Evolutionary conservation across 2,329 filamentous ascomycete species (phyloP).

Genomic region (Hansfordia pulvinata): DNA sequence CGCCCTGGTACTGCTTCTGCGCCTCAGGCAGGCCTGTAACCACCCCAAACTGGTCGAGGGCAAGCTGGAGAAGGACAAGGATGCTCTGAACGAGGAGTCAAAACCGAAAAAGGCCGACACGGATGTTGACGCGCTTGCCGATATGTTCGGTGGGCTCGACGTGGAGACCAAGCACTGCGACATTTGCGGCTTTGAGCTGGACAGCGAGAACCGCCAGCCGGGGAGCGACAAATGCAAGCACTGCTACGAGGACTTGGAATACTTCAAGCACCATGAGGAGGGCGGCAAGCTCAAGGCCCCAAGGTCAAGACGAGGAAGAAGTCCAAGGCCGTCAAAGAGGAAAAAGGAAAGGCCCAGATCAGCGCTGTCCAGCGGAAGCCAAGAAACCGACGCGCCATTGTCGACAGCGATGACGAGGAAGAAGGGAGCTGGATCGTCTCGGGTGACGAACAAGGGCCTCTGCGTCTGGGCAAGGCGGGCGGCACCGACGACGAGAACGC

Average conservation of each 20-base stretch:
- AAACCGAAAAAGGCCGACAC: slow-evolving; percentile 37
- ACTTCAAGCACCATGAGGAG: slow-evolving; percentile 36
- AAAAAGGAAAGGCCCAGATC: slow-evolving; percentile 18
- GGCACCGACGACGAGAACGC: slow-evolving; percentile 78
- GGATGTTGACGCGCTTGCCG: slow-evolving; percentile 71
- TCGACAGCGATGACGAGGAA: slow-evolving; percentile 43
- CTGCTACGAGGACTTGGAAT: slow-evolving; percentile 63
- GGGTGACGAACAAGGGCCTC: slow-evolving; percentile 44
- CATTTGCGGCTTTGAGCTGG: slow-evolving; percentile 63
- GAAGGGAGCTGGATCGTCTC: slow-evolving; percentile 72
- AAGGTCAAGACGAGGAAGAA: slow-evolving; percentile 19
- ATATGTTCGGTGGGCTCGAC: slow-evolving; percentile 74
- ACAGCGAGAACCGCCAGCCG: slow-evolving; percentile 26
- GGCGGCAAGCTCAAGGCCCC: slow-evolving; percentile 20
- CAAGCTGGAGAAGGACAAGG: slow-evolving; percentile 77
- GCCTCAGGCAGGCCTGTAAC: slow-evolving; percentile 86
- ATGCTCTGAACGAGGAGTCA: slow-evolving; percentile 58
- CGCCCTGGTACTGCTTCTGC: slow-evolving; percentile 80
- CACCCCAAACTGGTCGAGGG: slow-evolving; percentile 80
- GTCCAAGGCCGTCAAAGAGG: slow-evolving; percentile 15
- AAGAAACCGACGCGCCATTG: slow-evolving; percentile 25
- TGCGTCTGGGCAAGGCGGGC: slow-evolving; percentile 64
- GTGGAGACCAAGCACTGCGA: slow-evolving; percentile 70
- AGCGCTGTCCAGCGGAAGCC: slow-evolving; percentile 14
- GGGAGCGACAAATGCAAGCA: slow-evolving; percentile 50